A percentile compares a stretch with the other conserved stretches of the same genome.
These are phyloP conservation scores for Magnolia changhungtana DNA, from an alignment of 164 flowering plant genomes.

Conservation along the genomic window DNA sequence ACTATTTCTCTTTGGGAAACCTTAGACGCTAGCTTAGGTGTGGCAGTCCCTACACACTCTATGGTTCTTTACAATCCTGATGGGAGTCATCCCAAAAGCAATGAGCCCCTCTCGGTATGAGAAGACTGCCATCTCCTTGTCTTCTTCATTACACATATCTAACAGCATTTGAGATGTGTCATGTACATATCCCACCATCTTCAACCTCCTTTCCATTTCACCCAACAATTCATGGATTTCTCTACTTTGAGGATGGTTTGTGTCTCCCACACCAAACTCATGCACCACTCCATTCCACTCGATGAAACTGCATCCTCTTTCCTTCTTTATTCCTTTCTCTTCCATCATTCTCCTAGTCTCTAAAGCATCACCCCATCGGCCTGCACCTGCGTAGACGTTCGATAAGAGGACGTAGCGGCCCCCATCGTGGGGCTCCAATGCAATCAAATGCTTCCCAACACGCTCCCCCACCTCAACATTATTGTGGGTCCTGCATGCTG, in stretches of 20 bases:
- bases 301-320: constrained; percentile 44
- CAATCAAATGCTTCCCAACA: constrained; percentile 26
- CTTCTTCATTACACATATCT: constrained; percentile 12
- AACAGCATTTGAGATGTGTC: constrained; percentile 12
- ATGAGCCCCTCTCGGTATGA: constrained; percentile 18
- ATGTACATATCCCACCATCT: constrained; percentile 13
- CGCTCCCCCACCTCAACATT: constrained; percentile 34
- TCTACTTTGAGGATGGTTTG: not conserved
- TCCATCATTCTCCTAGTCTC: constrained; percentile 32
- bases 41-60: constrained; percentile 21
- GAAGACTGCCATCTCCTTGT: constrained; percentile 11
- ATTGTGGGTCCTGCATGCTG: constrained; percentile 41
- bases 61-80: constrained; percentile 21
- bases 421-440: constrained; percentile 28
- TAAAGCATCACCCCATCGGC: constrained; percentile 38
- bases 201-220: constrained; percentile 9
- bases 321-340: constrained; percentile 28
- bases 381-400: constrained; percentile 33
- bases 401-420: constrained; percentile 40
- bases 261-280: constrained; percentile 40
- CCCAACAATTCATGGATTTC: constrained; percentile 2
- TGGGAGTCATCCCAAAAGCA: constrained; percentile 16
- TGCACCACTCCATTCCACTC: constrained; percentile 46
- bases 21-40: constrained; percentile 12
- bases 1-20: constrained; percentile 17